A percentile compares a stretch with the other conserved stretches of the same genome.
Evolutionary conservation across 306 rosid genomes (phyloP).

Genomic region (Cucurbita moschata): DNA sequence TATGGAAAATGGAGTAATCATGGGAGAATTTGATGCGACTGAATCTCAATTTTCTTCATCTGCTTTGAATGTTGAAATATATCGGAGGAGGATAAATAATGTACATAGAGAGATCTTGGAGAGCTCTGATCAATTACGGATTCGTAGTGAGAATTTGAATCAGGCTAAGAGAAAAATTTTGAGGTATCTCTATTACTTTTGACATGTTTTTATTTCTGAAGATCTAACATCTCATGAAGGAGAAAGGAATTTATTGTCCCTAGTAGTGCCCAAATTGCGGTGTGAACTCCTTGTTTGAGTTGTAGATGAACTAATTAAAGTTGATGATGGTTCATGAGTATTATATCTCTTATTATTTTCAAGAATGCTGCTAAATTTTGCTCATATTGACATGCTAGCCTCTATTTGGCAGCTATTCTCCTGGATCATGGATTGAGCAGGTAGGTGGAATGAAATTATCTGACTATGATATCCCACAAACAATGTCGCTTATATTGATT

Average conservation of each 20-base stretch:
- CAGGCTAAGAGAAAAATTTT: slow-evolving; percentile 39
- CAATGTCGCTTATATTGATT: slow-evolving; percentile 50
- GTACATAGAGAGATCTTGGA: slow-evolving; percentile 25
- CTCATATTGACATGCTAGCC: background rate
- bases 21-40: slow-evolving; percentile 7
- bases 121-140: slow-evolving; percentile 27
- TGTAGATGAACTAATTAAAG: background rate
- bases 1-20: slow-evolving; percentile 8
- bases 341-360: background rate
- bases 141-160: slow-evolving; percentile 25
- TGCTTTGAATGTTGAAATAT: slow-evolving; percentile 20
- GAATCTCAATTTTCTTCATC: slow-evolving; percentile 9
- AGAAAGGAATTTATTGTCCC: background rate
- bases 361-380: background rate
- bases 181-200: slow-evolving; percentile 30
- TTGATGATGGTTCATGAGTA: background rate
- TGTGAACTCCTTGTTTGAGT: background rate
- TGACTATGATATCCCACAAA: slow-evolving; percentile 64
- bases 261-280: background rate
- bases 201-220: background rate
- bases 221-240: background rate
- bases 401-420: slow-evolving; percentile 42
- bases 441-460: slow-evolving; percentile 29
- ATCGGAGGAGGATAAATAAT: slow-evolving; percentile 15
- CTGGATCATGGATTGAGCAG: slow-evolving; percentile 61